phyloP scores from a whole-genome alignment of 192 early-diverging fungal species.

The Backusella psychrophila region DNA sequence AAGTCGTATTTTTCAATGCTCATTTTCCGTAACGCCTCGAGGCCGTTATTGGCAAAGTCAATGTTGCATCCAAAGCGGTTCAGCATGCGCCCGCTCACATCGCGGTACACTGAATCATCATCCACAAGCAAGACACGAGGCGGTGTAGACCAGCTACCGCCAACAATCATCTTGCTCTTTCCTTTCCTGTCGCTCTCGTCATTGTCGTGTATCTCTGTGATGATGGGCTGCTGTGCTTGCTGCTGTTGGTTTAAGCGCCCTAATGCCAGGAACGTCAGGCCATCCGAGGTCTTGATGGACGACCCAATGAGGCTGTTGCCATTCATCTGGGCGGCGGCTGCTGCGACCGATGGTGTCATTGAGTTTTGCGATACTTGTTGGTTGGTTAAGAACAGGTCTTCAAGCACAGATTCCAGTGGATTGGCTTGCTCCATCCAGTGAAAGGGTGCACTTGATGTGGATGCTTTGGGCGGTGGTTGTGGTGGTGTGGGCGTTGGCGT shows the following conservation, averaged over 20 bases:
- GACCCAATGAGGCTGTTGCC: conserved; percentile 11
- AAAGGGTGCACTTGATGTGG: background rate
- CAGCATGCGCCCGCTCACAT: conserved; percentile 52
- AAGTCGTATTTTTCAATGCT: conserved; percentile 70
- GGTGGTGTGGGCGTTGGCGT: background rate
- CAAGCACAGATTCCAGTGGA: background rate
- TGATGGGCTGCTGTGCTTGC: background rate
- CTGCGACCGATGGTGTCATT: background rate
- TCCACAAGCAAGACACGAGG: conserved; percentile 62
- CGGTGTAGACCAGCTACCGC: conserved; percentile 21
- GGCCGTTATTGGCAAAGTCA: conserved; percentile 68
- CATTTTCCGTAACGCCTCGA: conserved; percentile 63
- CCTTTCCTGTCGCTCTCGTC: background rate
- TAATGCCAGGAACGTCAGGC: background rate
- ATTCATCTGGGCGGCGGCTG: conserved; percentile 22
- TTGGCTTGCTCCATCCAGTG: background rate
- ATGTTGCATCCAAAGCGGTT: conserved; percentile 66
- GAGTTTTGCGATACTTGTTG: background rate
- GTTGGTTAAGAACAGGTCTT: background rate
- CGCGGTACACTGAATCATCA: conserved; percentile 62
- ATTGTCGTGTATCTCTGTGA: background rate
- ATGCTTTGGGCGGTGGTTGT: background rate
- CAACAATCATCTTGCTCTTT: background rate
- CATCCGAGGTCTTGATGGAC: conserved; percentile 13
- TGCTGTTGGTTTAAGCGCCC: background rate